Percentiles rank a stretch among this genome's conserved stretches.
These are phyloP conservation scores for Mallotus japonicus DNA, from an alignment of 441 rosid species.

Conservation along the genomic window DNA sequence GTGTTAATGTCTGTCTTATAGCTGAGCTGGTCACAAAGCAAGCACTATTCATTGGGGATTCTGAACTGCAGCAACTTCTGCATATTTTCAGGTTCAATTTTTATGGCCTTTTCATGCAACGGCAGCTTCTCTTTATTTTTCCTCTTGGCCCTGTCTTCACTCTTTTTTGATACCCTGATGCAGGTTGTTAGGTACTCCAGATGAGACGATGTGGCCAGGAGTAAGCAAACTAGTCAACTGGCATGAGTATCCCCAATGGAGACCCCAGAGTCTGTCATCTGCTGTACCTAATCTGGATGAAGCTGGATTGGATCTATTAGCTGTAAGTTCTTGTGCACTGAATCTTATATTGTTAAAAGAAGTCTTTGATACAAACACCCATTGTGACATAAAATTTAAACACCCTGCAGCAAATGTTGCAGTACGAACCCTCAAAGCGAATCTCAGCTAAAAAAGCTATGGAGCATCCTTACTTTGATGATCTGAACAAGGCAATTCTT, in stretches of 20 bases:
- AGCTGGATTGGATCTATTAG: conserved; percentile 70
- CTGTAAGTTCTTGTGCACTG: conserved; percentile 41
- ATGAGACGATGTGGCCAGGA: conserved; percentile 91
- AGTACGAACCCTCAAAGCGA: conserved; percentile 78
- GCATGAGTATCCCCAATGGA: conserved; percentile 99
- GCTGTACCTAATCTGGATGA: conserved; percentile 65
- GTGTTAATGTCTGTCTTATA: conserved; percentile 23
- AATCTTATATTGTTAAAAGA: neutral
- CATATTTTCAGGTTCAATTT: conserved; percentile 73
- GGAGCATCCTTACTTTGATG: conserved; percentile 94
- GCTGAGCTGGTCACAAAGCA: conserved; percentile 85
- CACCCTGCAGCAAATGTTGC: conserved; percentile 80
- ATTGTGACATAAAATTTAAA: neutral
- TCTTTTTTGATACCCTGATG: neutral
- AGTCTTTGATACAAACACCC: too few relatives aligned
- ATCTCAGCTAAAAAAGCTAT: conserved; percentile 94
- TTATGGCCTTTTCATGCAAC: neutral
- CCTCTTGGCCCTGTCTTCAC: neutral
- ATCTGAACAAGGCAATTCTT: conserved; percentile 56
- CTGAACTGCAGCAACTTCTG: conserved; percentile 95
- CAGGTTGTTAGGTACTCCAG: conserved; percentile 93
- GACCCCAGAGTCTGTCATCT: conserved; percentile 55
- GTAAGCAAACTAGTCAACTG: conserved; percentile 82
- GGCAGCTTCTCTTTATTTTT: neutral
- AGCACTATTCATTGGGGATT: conserved; percentile 97